A percentile compares a stretch with the other conserved stretches of the same genome.
Evolutionary conservation across 1,284 basidiomycete genomes (phyloP).

Genomic region (Chalciporus sp.): DNA sequence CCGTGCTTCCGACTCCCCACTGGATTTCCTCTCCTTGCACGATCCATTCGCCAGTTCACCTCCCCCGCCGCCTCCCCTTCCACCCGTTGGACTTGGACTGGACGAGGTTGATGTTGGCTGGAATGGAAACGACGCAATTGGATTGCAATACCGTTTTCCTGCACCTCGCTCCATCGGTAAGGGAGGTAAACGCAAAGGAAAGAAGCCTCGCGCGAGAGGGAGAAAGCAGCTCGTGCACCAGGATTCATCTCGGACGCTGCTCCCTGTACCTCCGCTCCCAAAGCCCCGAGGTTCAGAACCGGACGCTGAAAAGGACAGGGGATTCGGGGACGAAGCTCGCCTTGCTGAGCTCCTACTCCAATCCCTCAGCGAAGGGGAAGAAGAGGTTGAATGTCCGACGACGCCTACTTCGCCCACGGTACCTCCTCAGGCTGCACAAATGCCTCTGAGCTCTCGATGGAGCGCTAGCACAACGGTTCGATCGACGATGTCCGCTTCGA

Average conservation of each 20-base stretch:
- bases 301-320: constrained; percentile 22
- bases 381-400: constrained; percentile 1
- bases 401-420: constrained; percentile 6
- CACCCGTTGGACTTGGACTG: constrained; percentile 28
- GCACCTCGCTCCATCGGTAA: constrained; percentile 34
- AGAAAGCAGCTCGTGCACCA: constrained; percentile 29
- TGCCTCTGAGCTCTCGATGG: constrained; percentile 30
- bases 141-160: constrained; percentile 34
- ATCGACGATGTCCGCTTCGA: constrained; percentile 29
- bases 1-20: constrained; percentile 29
- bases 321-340: constrained; percentile 31
- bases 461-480: constrained; percentile 34
- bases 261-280: constrained; percentile 20
- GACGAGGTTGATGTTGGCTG: constrained; percentile 33
- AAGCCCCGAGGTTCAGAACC: constrained; percentile 21
- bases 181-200: constrained; percentile 23
- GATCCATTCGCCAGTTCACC: constrained; percentile 37
- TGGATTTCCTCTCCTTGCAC: constrained; percentile 37
- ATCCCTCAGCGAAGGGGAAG: constrained; percentile 23
- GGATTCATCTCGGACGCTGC: constrained; percentile 28
- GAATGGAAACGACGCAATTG: constrained; percentile 24
- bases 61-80: constrained; percentile 34
- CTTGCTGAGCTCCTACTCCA: constrained; percentile 34
- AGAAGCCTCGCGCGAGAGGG: constrained; percentile 14
- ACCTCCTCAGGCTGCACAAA: constrained; percentile 21